A percentile compares a stretch with the other conserved stretches of the same genome.
These are phyloP conservation scores for Prunus persica DNA, from an alignment of 306 rosid species.

Conservation along the genomic window Prunus_persica_NCBIv2 NC_034014.1:9144501-9145000, in stretches of 20 bases:
- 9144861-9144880: constrained; percentile 15
- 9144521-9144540: constrained; percentile 98
- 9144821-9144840: constrained; percentile 52
- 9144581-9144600: constrained; percentile 76
- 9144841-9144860: constrained; percentile 16
- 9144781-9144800: constrained; percentile 49
- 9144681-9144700: constrained; percentile 85
- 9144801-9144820: constrained; percentile 80
- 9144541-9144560: constrained; percentile 87
- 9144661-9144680: constrained; percentile 56
- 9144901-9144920: constrained; percentile 40
- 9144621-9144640: constrained; percentile 39
- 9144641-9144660: constrained; percentile 41
- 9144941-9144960: constrained; percentile 20
- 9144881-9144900: constrained; percentile 39
- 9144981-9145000: constrained; percentile 34
- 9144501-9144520: constrained; percentile 97
- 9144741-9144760: constrained; percentile 44
- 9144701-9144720: constrained; percentile 91
- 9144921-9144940: constrained; percentile 25
- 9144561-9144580: constrained; percentile 83
- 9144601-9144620: constrained; percentile 85
- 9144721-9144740: constrained; percentile 51
- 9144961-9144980: constrained; percentile 36
- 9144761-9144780: constrained; percentile 43